Percentiles rank a stretch among this genome's conserved stretches.
phyloP scores from a whole-genome alignment of 2,329 filamentous ascomycete genomes.

The Cladosporium oxysporum region DNA sequence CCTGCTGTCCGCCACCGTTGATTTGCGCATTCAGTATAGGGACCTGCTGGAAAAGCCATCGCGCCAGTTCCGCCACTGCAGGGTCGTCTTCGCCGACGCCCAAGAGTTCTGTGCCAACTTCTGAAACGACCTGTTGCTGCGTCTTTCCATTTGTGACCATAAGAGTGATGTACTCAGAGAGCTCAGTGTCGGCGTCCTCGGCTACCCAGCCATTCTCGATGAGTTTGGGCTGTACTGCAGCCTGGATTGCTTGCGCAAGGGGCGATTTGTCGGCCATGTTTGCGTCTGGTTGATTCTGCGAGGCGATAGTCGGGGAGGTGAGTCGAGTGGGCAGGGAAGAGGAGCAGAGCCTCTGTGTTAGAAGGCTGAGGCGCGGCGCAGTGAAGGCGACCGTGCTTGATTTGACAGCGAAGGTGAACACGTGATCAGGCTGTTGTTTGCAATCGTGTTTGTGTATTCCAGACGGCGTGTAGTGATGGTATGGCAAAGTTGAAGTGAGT shows the following conservation, averaged over 20 bases:
- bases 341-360: constrained; percentile 15
- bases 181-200: constrained; percentile 75
- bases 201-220: constrained; percentile 90
- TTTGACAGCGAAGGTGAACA: not conserved
- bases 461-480: not conserved
- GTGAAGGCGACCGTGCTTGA: constrained; percentile 6
- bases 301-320: not conserved
- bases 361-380: constrained; percentile 8
- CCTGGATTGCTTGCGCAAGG: constrained; percentile 79
- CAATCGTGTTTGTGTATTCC: not conserved
- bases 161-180: constrained; percentile 94
- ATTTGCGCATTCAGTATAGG: constrained; percentile 65
- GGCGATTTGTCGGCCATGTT: constrained; percentile 75
- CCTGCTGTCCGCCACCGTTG: constrained; percentile 48
- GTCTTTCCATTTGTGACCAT: constrained; percentile 97
- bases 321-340: not conserved
- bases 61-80: constrained; percentile 77
- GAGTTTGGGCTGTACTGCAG: constrained; percentile 84
- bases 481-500: not conserved
- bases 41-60: constrained; percentile 92
- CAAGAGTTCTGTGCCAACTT: constrained; percentile 85
- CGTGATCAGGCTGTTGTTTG: not conserved
- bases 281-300: not conserved
- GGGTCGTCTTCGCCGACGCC: constrained; percentile 80
- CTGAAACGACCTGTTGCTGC: constrained; percentile 81